phyloP scores from a whole-genome alignment of 202 grass and related monocot genomes.

The Bolboschoenoplectus hybrid region DNA sequence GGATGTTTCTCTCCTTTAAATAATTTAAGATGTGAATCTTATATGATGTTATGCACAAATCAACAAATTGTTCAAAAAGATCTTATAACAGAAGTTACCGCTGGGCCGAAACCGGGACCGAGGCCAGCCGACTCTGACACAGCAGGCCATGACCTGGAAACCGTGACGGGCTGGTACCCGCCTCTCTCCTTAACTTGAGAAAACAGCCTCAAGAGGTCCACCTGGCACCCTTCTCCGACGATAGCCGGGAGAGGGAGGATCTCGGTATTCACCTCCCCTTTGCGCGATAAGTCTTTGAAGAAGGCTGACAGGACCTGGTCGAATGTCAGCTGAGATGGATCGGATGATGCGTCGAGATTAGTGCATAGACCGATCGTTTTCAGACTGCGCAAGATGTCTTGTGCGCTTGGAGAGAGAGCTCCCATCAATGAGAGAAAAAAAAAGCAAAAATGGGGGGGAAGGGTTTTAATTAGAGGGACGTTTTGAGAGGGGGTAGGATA shows the following conservation, averaged over 20 bases:
- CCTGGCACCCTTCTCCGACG: slow-evolving; percentile 14
- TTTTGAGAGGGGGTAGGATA: not conserved
- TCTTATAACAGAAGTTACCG: slow-evolving; percentile 16
- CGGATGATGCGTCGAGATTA: not conserved
- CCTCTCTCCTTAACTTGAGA: slow-evolving; percentile 15
- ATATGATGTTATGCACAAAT: slow-evolving; percentile 2
- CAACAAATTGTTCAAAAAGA: not conserved
- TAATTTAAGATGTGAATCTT: not conserved
- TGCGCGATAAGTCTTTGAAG: slow-evolving; percentile 5
- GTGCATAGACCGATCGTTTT: slow-evolving; percentile 27
- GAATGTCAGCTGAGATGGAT: slow-evolving; percentile 22
- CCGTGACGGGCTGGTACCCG: slow-evolving; percentile 4
- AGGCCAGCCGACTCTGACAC: slow-evolving; percentile 23
- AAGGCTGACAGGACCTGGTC: slow-evolving; percentile 26
- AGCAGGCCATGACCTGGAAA: slow-evolving; percentile 12
- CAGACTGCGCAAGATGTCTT: slow-evolving; percentile 25
- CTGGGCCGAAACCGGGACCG: not conserved
- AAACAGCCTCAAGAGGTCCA: slow-evolving; percentile 32
- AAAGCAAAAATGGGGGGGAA: not conserved
- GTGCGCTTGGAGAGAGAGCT: slow-evolving; percentile 26
- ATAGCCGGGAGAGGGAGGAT: slow-evolving; percentile 20
- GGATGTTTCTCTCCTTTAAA: not conserved
- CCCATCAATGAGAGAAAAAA: slow-evolving; percentile 25
- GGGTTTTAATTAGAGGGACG: not conserved
- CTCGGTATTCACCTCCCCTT: not conserved